Evolutionary conservation across 202 grass and related monocot genomes (phyloP).

Genomic region (Setaria italica): DNA sequence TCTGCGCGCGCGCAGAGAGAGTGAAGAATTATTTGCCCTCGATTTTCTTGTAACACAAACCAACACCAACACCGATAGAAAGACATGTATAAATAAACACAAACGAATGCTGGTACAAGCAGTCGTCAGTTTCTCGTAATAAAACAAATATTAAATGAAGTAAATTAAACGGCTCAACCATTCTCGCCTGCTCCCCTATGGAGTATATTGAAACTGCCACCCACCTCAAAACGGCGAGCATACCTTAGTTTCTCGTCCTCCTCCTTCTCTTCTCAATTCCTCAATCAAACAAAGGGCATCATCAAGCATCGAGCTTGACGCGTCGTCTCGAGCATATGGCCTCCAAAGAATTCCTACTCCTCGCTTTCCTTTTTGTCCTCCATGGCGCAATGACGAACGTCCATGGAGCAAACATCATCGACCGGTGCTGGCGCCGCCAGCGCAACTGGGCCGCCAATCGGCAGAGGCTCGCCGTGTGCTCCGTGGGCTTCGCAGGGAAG

Average conservation of each 20-base stretch:
- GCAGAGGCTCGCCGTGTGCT: constrained; percentile 68
- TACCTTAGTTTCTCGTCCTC: not conserved
- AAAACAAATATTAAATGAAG: not conserved
- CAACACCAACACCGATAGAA: no score
- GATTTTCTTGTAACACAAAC: no score
- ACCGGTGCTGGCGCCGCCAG: constrained; percentile 74
- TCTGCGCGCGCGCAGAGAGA: no score
- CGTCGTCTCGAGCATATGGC: constrained; percentile 50
- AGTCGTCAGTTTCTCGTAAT: constrained; percentile 8
- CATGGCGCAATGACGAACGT: not conserved
- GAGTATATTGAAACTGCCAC: not conserved
- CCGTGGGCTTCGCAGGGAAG: constrained; percentile 76
- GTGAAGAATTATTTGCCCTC: no score
- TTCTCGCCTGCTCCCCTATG: not conserved
- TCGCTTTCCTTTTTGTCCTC: constrained; percentile 40
- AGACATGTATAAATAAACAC: not conserved
- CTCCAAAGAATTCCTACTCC: not conserved
- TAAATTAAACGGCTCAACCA: not conserved
- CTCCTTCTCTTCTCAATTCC: not conserved
- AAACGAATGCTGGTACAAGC: not conserved
- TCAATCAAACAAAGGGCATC: not conserved
- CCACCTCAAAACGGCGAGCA: not conserved
- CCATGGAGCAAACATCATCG: constrained; percentile 57
- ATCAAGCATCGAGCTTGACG: not conserved
- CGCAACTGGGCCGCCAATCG: constrained; percentile 64